Evolutionary conservation across 345 rosid genomes (phyloP), one percentile per base, ranked within the genome.

Genomic region (Triadica sebifera): DNA sequence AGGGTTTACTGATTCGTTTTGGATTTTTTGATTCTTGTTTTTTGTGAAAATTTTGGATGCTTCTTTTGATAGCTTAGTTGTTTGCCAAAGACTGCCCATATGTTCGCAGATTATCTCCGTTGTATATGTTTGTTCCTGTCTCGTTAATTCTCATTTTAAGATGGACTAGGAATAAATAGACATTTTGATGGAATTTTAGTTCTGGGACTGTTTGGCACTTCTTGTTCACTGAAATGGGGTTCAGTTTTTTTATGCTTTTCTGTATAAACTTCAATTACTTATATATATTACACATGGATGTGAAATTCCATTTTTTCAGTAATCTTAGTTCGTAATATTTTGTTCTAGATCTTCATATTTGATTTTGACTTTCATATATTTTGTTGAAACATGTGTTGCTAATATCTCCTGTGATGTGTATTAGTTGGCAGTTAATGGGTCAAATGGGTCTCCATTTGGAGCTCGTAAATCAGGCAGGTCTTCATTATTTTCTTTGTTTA

Each of bases 401-500:
- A 11, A 46, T 65, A 43, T 43, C 19, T 43, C 29, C 53, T 65
- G 4, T 45, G 10, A 20, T 65, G 47, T 50, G 24, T 61, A 47
- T 61, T 53, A 72, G 75, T 34, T 49, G 41, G 45, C 29, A 29
- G 75, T 51, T 11, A 47, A 55, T 50, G 66, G 75, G 5, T 72
- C 75, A 47, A 16, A 59, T 59, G 66, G 67, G 24, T 59, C 45
- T 56, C 73, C 73, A 4, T 22, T 10, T 22, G 64, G 52, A 56
- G 22, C 12, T 61, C 67, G 20, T 38, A 47, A 46, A 61, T 45
- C 74, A 3, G 45, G 57, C 43, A 59, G 74, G 6, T 72, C 88
- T 67, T 93, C 99, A 0, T 90, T 93, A 56, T 91, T 95, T 71
- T 95, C 99, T 29, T 80, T 95, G 84, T 95, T 95, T 81, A 95